Evolutionary conservation across 345 rosid species (phyloP).

Genomic region (Raphanus raphanistrum): DNA sequence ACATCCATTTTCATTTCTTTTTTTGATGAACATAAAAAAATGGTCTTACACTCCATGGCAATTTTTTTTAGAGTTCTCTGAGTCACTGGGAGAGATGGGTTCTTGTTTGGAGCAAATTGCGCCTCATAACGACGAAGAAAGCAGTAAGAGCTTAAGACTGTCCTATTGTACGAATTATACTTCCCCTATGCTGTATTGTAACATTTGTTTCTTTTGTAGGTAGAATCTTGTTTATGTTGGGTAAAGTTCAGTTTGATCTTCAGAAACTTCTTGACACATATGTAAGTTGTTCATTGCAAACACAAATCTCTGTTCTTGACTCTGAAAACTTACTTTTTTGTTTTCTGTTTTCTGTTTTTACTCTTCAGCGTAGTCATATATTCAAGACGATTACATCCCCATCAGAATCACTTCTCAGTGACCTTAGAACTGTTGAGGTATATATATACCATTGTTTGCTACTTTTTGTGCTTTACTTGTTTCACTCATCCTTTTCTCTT

Average conservation of each 20-base stretch:
- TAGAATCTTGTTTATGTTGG: slow-evolving; percentile 66
- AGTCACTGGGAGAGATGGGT: slow-evolving; percentile 93
- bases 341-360: slow-evolving; percentile 12
- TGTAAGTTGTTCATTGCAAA: slow-evolving; percentile 56
- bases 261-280: slow-evolving; percentile 83
- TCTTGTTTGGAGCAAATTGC: slow-evolving; percentile 77
- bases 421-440: slow-evolving; percentile 97
- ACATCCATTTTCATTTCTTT: neutral
- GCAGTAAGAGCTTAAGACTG: slow-evolving; percentile 48
- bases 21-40: neutral
- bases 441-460: slow-evolving; percentile 44
- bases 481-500: slow-evolving; percentile 12
- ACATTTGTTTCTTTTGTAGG: slow-evolving; percentile 50
- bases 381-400: slow-evolving; percentile 79
- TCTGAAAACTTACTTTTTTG: neutral
- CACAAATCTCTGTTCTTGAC: neutral
- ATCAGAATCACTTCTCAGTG: slow-evolving; percentile 89
- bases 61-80: slow-evolving; percentile 78
- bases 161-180: neutral
- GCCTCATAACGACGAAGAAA: slow-evolving; percentile 68
- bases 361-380: slow-evolving; percentile 79
- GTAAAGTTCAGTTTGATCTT: slow-evolving; percentile 82
- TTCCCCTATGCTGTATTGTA: slow-evolving; percentile 10
- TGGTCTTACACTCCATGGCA: neutral
- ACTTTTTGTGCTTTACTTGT: slow-evolving; percentile 10